Conservation (phyloP, 2,329 filamentous ascomycete species). For the Ophiostoma sp. region DNA sequence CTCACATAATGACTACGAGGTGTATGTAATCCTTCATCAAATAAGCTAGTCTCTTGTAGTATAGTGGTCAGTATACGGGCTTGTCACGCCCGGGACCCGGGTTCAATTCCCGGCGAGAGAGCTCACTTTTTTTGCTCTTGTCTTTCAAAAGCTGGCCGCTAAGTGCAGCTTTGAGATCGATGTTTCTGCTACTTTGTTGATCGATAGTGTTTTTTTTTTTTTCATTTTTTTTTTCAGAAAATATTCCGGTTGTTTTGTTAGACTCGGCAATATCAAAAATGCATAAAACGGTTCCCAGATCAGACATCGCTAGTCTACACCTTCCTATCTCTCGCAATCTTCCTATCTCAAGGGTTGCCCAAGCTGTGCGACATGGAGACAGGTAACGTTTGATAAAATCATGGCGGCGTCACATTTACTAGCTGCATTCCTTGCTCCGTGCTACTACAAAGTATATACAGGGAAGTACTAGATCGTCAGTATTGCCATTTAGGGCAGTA, state of each 20-base stretch:
- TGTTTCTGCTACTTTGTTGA: too few species aligned
- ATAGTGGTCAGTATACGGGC: conserved; percentile 11
- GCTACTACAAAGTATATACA: not conserved
- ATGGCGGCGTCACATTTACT: conserved; percentile 7
- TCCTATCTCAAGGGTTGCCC: not conserved
- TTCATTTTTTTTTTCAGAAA: not conserved
- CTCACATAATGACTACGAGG: not conserved
- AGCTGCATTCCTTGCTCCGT: not conserved
- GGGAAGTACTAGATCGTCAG: not conserved
- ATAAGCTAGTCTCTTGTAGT: conserved; percentile 11
- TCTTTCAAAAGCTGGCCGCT: not conserved
- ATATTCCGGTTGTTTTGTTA: not conserved
- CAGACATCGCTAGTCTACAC: not conserved
- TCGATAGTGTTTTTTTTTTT: too few species aligned
- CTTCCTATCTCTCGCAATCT: not conserved
- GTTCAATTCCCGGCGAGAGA: conserved; percentile 13
- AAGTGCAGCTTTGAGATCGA: too few species aligned
- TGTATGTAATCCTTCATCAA: not conserved
- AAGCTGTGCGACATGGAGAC: not conserved
- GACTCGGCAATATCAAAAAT: not conserved
- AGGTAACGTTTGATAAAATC: conserved; percentile 8
- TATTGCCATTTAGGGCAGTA: conserved; percentile 1
- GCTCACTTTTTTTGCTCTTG: not conserved
- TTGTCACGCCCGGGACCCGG: conserved; percentile 11
- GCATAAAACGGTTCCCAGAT: not conserved